Evolutionary conservation across 106 monocot species (phyloP), one percentile per base, ranked within the genome.

Genomic region (Dioscorea dumetorum): DNA sequence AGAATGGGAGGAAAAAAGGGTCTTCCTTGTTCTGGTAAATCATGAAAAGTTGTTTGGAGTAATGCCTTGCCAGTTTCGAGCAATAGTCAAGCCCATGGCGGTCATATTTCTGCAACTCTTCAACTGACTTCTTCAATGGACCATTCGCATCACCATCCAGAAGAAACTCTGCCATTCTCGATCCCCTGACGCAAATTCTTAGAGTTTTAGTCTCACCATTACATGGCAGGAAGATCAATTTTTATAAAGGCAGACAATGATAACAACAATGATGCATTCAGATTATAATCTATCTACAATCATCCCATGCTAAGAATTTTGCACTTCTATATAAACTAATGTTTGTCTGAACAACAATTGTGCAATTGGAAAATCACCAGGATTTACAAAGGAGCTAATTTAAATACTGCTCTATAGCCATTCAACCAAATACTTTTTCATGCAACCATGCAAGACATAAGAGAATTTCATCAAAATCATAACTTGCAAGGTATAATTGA

Each of bases 151-250:
- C 56, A 5, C 68, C 68, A 57, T 68, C 33, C 68, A 54, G 12
- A 33, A 68, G 56, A 53, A 68, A 68, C 68, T 68, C 68, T 0
- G 68, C 68, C 7, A 68, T 68, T 8, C 5, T 33, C 2, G 57
- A 57, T 15, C 68, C 68, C 31, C 68, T 68, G 68, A 68, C 57
- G 5, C 15, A 49, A 66, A 66, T 54, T 5, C 19, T 54, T 0
- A 54, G 54, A 41, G 41, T 41, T 41, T 41, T 41, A 41, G 41
- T 10, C 10, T 41, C 41, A 41, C 41, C 6, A 41, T 10, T 41
- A 10, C 41, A 41, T 41, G 41, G 9, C 0, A 41, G 6, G 6
- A 8, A 8, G 41, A 41, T 41, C 41, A 2, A 41, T 41, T 41
- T 28, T 41, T 41, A 41, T 41, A 41, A 41, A 41, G 41, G 1